Base-by-base conservation (phyloP, 2,329 filamentous ascomycete species). In the Xylariaceae sp. region DNA sequence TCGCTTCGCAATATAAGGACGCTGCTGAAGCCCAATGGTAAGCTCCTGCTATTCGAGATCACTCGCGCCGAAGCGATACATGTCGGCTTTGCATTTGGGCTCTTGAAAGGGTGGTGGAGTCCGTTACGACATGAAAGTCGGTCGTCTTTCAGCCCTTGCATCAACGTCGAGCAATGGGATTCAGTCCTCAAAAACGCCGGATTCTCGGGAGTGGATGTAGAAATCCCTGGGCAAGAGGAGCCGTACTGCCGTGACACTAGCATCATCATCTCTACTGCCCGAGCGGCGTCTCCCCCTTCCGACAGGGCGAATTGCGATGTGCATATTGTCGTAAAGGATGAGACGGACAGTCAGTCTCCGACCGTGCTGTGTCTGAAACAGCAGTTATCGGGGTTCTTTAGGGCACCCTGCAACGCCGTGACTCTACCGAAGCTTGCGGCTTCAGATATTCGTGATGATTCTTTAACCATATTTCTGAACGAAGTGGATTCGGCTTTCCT, bases 261-360 rank as follows among this genome's bases (percentile, higher is more conserved):
- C n/a, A 48, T 53, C 44, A 53, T 53, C 10, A 44, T 53, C 12
- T 42, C 51, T 12, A 53, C 51, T 12, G 51, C 51, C 26, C 26
- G 8, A 26, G 8, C 26, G 26, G 26, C 26, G 8, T 8, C 5
- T 8, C 5, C 26, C 8, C 26, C 26, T 5, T 26, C 26, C 26
- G 26, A 26, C 4, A 26, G 8, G 26, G 26, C 8, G 5, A 26
- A 26, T 5, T 5, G 8, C 26, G 8, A 26, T 26, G 26, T 26
- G 8, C 26, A 26, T 26, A 4, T 26, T 26, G 26, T 26, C 26
- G 26, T 26, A 8, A 26, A 26, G 26, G 26, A 8, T 5, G 26
- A 26, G 4, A 8, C 5, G 8, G 26, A 26, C 4, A 8, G 5
- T 26, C 26, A 26, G 26, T 26, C 26, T 8, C 26, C 26, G 8